A percentile compares a stretch with the other conserved stretches of the same genome.
Conservation (phyloP, 306 rosid species). For the Cicer pinnatifidum region DNA sequence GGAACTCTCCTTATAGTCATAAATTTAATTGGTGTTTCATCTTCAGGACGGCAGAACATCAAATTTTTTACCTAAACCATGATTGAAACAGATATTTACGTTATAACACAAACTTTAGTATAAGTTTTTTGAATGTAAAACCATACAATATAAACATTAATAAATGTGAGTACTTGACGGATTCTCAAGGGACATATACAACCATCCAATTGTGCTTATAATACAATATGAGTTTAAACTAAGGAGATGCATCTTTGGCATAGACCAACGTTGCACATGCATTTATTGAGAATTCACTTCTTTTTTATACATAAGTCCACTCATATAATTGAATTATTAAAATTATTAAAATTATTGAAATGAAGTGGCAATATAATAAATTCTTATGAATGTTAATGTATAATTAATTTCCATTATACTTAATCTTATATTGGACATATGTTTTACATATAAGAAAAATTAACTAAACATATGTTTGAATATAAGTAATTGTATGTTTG, state of each 20-base stretch:
- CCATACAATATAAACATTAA: not conserved
- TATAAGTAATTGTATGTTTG: too few relatives aligned
- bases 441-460: not conserved
- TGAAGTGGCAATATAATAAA: too few relatives aligned
- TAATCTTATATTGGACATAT: not conserved
- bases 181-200: not conserved
- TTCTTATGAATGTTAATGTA: too few relatives aligned
- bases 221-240: too few relatives aligned
- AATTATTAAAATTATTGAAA: too few relatives aligned
- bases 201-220: not conserved
- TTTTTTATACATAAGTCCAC: too few relatives aligned
- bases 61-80: slow-evolving; percentile 66
- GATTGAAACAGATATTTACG: slow-evolving; percentile 8
- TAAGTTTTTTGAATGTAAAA: not conserved
- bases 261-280: too few relatives aligned
- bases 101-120: slow-evolving; percentile 13
- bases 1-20: slow-evolving; percentile 65
- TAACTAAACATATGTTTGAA: not conserved
- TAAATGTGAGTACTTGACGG: not conserved
- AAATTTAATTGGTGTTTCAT: slow-evolving; percentile 66
- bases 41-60: slow-evolving; percentile 64
- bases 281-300: too few relatives aligned
- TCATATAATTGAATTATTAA: too few relatives aligned
- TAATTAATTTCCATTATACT: too few relatives aligned
- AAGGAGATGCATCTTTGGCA: too few relatives aligned